Evolutionary conservation across 2,329 filamentous ascomycete species (phyloP).

Genomic region (Claviceps sp.): DNA sequence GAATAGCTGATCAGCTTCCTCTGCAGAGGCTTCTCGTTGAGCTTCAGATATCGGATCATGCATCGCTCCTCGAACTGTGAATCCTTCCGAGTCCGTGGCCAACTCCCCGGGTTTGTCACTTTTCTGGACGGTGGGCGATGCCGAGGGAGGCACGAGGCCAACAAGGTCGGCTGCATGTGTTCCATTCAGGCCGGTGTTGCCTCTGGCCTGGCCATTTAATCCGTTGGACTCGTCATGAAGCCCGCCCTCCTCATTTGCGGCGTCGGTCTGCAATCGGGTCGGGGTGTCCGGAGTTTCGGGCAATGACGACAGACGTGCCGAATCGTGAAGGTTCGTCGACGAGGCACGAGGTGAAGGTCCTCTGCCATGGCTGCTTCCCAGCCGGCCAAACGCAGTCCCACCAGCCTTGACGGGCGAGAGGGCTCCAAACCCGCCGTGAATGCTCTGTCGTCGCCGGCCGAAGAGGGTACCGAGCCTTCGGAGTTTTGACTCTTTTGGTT

Average conservation of each 20-base stretch:
- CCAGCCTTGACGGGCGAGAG: slow-evolving; percentile 40
- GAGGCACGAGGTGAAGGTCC: slow-evolving; percentile 44
- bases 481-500: slow-evolving; percentile 35
- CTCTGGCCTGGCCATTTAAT: slow-evolving; percentile 18
- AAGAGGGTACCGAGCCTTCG: slow-evolving; percentile 58
- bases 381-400: slow-evolving; percentile 42
- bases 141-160: slow-evolving; percentile 37
- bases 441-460: slow-evolving; percentile 47
- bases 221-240: slow-evolving; percentile 34
- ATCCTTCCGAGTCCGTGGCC: slow-evolving; percentile 59
- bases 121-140: slow-evolving; percentile 34
- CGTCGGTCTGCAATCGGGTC: slow-evolving; percentile 14
- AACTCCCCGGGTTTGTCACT: slow-evolving; percentile 23
- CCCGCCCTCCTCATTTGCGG: slow-evolving; percentile 10
- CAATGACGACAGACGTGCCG: slow-evolving; percentile 41
- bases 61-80: slow-evolving; percentile 52
- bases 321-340: slow-evolving; percentile 43
- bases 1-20: slow-evolving; percentile 53
- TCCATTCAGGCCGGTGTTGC: slow-evolving; percentile 33
- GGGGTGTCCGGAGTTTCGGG: slow-evolving; percentile 39
- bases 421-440: slow-evolving; percentile 47
- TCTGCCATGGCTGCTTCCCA: slow-evolving; percentile 49
- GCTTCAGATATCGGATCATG: slow-evolving; percentile 59
- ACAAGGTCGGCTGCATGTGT: slow-evolving; percentile 31
- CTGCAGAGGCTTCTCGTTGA: slow-evolving; percentile 45